Percentiles rank a stretch among this genome's conserved stretches.
Evolutionary conservation across 352 stramenopile genomes (phyloP).

Genomic region (Pythium plurisporium): DNA sequence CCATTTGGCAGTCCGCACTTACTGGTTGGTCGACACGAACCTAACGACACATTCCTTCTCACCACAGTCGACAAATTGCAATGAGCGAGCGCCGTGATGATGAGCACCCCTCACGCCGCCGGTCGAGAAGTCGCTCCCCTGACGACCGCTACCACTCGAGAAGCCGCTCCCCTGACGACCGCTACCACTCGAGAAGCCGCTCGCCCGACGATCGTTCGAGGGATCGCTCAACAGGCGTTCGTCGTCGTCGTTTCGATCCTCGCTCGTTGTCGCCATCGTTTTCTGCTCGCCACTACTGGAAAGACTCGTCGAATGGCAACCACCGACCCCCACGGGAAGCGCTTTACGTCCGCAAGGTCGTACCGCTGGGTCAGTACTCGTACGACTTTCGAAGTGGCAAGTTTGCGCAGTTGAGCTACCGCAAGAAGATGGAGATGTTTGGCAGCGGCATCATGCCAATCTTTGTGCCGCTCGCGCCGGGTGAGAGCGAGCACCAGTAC

Average conservation of each 20-base stretch:
- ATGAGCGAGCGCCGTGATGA: no score
- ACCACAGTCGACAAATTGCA: no score
- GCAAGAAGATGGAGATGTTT: conserved; percentile 6
- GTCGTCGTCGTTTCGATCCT: background rate
- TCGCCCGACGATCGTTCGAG: background rate
- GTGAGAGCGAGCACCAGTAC: conserved; percentile 13
- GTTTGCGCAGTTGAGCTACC: background rate
- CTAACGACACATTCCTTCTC: no score
- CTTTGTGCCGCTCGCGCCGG: conserved; percentile 5
- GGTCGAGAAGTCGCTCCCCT: background rate
- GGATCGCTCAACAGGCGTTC: no score
- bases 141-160: background rate
- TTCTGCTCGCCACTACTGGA: no score
- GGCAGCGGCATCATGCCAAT: conserved; percentile 7
- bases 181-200: background rate
- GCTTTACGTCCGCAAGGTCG: background rate
- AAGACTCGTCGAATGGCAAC: no score
- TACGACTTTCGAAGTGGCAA: background rate
- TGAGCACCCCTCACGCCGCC: no score
- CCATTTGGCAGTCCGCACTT: no score
- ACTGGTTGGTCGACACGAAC: no score
- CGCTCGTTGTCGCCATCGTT: background rate
- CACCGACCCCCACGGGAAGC: background rate
- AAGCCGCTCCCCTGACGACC: background rate
- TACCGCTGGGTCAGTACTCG: conserved; percentile 9